Conservation (phyloP, 345 rosid genomes). For the Populus euphratica region DNA sequence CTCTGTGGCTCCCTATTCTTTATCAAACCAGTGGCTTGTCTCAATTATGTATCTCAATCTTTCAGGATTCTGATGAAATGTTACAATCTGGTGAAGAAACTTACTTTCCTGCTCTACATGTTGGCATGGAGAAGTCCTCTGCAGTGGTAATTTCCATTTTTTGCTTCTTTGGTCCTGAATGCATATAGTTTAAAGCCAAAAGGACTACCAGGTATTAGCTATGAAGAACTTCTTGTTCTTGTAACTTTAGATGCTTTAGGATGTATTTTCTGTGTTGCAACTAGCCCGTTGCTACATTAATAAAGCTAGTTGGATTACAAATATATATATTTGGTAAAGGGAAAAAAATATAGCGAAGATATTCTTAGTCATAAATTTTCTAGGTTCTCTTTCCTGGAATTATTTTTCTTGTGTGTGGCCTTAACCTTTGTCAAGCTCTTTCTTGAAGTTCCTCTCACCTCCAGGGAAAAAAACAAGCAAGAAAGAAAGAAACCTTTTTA, state of each 20-base stretch:
- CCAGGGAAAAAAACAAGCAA: background rate
- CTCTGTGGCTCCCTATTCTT: background rate
- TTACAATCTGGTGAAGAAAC: slow-evolving; percentile 85
- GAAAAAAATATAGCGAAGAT: background rate
- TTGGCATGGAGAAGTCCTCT: slow-evolving; percentile 61
- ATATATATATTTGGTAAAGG: background rate
- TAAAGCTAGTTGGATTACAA: background rate
- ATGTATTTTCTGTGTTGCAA: background rate
- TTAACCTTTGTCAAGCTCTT: background rate
- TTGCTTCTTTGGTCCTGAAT: background rate
- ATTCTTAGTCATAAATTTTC: background rate
- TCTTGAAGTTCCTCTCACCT: background rate
- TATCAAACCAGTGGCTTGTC: background rate
- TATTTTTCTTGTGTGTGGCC: background rate
- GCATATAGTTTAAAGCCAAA: background rate
- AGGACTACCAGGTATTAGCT: background rate
- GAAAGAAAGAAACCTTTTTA: background rate
- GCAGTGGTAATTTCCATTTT: slow-evolving; percentile 57
- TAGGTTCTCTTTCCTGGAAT: background rate
- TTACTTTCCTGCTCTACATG: slow-evolving; percentile 70
- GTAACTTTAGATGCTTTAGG: background rate
- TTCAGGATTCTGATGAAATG: slow-evolving; percentile 58
- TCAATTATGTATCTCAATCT: slow-evolving; percentile 18
- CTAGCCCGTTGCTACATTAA: background rate
- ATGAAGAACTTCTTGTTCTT: background rate